Conservation (phyloP, 2,329 filamentous ascomycete species). For the Colletotrichum tropicicola region DNA sequence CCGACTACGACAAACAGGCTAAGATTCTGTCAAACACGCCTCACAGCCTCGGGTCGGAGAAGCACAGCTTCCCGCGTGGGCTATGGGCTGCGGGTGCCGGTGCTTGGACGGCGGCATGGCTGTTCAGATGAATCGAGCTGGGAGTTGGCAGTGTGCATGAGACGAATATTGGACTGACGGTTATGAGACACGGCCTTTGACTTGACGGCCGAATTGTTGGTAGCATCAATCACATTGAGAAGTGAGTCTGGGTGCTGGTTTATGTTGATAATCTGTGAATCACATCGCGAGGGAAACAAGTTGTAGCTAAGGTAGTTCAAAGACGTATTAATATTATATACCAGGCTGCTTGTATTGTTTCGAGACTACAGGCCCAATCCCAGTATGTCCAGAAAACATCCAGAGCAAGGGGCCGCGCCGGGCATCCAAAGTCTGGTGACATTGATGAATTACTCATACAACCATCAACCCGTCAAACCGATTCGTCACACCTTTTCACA, state of each 20-base stretch:
- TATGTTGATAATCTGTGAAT: background rate
- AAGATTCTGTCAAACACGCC: slow-evolving; percentile 12
- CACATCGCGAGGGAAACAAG: background rate
- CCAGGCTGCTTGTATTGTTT: slow-evolving; percentile 2
- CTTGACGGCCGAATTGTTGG: background rate
- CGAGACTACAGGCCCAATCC: background rate
- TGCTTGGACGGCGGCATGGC: background rate
- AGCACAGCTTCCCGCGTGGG: background rate
- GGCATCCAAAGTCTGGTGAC: background rate
- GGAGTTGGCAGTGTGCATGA: background rate
- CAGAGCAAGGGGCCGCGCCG: background rate
- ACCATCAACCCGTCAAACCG: slow-evolving; percentile 1
- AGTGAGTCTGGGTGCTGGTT: background rate
- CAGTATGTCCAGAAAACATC: background rate
- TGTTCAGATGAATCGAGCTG: no score
- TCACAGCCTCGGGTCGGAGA: background rate
- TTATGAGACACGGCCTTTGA: background rate
- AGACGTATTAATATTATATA: slow-evolving; percentile 16
- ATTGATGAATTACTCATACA: background rate
- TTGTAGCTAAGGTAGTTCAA: no score
- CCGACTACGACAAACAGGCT: slow-evolving; percentile 29
- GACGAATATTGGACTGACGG: background rate
- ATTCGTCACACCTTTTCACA: background rate
- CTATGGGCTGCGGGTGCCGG: background rate
- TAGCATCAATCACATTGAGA: no score